Base-by-base conservation (phyloP, 768 basidiomycete genomes). In the Naganishia vishniacii region DNA sequence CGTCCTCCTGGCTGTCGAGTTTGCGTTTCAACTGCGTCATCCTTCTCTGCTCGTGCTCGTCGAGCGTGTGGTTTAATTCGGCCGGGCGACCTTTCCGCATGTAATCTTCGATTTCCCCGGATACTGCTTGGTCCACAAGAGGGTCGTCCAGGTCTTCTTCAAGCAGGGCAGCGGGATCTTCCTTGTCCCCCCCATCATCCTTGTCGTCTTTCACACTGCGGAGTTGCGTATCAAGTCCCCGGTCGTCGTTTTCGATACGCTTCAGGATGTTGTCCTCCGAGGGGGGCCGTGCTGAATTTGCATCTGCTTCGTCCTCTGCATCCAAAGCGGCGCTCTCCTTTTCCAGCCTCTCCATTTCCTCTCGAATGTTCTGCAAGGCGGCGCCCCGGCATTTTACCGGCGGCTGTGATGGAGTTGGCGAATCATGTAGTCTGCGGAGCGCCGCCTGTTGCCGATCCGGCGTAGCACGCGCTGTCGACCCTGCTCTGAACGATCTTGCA, bases 41-140 rank as follows among this genome's bases (percentile, higher is more conserved):
- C 20, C 53, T 23, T 23, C 53, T 32, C 23, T 56, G 53, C 26
- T 56, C 53, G n/a, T 56, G 53, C 23, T 56, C 53, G 20, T 56
- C 53, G 34, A 56, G 23, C 16, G 53, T 37, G 8, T 56, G 53
- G 1, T 23, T 40, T 23, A 56, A 37, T 20, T 56, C 53, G 20
- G 53, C 53, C 37, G 53, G 53, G 4, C 53, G 53, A 40, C 53
- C 53, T 26, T 86, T 85, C 71, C 86, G 83, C 16, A 82, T 76
- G 59, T 83, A 85, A 61, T 82, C 79, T 31, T 92, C 80, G 70
- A 85, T 86, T 1, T 80, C 82, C 0, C 84, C 79, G 0, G 42
- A 37, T 26, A 93, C 85, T 74, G 91, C 89, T 63, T 85, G 83
- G 0, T 84, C 81, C 23, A 91, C 81, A 1, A 81, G 82, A 29